These are phyloP conservation scores for Yarrowia hollandica DNA, from an alignment of 805 yeast species.

Conservation along the genomic window DNA sequence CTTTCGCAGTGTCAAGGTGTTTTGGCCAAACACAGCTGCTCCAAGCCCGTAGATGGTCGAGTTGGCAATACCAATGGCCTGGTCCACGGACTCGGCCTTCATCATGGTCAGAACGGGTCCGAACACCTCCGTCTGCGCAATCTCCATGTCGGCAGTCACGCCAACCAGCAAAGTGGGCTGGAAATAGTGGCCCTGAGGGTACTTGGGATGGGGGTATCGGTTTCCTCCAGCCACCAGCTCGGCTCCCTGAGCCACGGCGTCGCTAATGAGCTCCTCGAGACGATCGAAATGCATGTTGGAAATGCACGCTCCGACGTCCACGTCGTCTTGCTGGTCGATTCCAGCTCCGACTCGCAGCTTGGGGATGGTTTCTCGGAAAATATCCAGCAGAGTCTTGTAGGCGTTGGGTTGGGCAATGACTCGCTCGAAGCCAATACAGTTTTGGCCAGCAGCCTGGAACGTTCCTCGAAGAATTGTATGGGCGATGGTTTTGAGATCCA, in stretches of 20 bases:
- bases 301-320: conserved; percentile 96
- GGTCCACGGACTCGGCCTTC: conserved; percentile 63
- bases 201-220: conserved; percentile 79
- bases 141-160: conserved; percentile 71
- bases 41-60: conserved; percentile 88
- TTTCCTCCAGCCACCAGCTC: conserved; percentile 76
- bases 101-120: conserved; percentile 87
- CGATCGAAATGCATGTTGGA: conserved; percentile 70
- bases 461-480: conserved; percentile 91
- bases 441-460: conserved; percentile 96
- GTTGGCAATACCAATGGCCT: conserved; percentile 78
- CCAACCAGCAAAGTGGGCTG: conserved; percentile 85
- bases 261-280: conserved; percentile 64
- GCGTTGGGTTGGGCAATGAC: conserved; percentile 75
- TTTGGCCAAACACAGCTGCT: conserved; percentile 79
- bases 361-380: conserved; percentile 58
- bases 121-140: conserved; percentile 89
- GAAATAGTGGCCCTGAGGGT: conserved; percentile 94
- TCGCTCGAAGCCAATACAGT: conserved; percentile 96
- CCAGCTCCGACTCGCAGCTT: conserved; percentile 80
- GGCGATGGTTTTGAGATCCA: conserved; percentile 48
- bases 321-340: conserved; percentile 83
- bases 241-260: conserved; percentile 84
- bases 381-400: conserved; percentile 61
- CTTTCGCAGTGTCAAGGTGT: conserved; percentile 55